Evolutionary conservation across 2,329 filamentous ascomycete species (phyloP), one percentile per base, ranked within the genome.

Genomic region (Xylariales sp.): DNA sequence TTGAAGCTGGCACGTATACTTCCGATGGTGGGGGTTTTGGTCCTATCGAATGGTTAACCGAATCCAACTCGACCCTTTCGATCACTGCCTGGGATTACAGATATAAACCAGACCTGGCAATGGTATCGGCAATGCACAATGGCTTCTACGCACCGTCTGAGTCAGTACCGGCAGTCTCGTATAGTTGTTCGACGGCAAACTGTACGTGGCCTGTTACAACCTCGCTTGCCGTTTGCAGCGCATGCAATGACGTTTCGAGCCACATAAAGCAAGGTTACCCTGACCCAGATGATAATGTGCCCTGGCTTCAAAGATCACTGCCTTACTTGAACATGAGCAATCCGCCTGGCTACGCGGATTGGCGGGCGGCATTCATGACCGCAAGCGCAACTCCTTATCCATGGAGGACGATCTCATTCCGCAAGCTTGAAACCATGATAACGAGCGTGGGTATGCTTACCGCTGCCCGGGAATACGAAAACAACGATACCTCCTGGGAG

Each of bases 131-230:
- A 1, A 5, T 55, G 7, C 28, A 65, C n/a, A 23, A 14, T 8
- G 62, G 48, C 1, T 60, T 65, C 39, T 34, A 34, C 16, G 32
- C 60, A 10, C 23, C 39, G 9, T 34, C 39, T 3, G 3, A 9
- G 10, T 32, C 28, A 2, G 41, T 36, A 14, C 39, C n/a, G 23
- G 48, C 65, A 0, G 32, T 67, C 10, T 68, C 69, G 12, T 72
- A 71, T 28, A 30, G 16, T 9, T 76, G 72, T 41, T 62, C 70
- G 34, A 74, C 67, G 7, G 73, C 70, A 3, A 76, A 75, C 23
- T 76, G 72, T 23, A 74, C 73, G 0, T 76, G 73, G 73, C 53
- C 64, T 1, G 16, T 58, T 8, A 72, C 69, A 23, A 70, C 73
- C 9, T 70, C 71, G 8, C 34, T 73, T 12, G 73, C 66, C 0